Conservation (phyloP, 805 yeast genomes). For the Cyberlindnera maritima region DNA sequence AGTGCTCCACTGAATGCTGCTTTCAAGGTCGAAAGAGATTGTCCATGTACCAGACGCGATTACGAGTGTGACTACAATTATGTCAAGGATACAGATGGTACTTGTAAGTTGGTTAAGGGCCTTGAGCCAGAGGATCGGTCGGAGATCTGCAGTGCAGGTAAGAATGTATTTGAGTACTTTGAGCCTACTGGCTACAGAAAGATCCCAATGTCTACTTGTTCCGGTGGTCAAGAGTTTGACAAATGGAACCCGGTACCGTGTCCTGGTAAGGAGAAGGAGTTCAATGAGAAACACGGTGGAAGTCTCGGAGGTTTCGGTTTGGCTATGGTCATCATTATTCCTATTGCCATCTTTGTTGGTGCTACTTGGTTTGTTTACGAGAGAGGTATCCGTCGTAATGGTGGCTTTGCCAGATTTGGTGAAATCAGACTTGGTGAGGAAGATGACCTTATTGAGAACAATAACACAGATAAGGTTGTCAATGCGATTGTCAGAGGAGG, state of each 20-base stretch:
- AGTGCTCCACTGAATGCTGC: constrained; percentile 54
- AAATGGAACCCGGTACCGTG: constrained; percentile 67
- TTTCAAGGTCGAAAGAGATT: constrained; percentile 55
- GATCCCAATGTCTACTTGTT: constrained; percentile 82
- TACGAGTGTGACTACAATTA: constrained; percentile 94
- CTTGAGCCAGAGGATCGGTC: constrained; percentile 60
- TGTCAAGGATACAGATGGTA: constrained; percentile 67
- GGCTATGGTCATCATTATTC: constrained; percentile 52
- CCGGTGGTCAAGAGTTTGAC: constrained; percentile 75
- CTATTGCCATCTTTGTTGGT: constrained; percentile 37
- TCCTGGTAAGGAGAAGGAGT: constrained; percentile 80
- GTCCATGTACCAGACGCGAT: constrained; percentile 83
- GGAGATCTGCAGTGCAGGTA: constrained; percentile 53
- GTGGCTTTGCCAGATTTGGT: constrained; percentile 62
- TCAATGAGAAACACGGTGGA: constrained; percentile 47
- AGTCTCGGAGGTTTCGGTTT: constrained; percentile 50
- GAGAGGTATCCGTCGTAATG: constrained; percentile 77
- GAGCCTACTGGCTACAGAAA: constrained; percentile 92
- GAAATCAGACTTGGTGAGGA: constrained; percentile 84
- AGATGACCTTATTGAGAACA: constrained; percentile 61
- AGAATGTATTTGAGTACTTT: constrained; percentile 63
- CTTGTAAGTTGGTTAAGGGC: constrained; percentile 80
- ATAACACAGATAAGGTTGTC: constrained; percentile 54
- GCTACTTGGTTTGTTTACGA: constrained; percentile 61
- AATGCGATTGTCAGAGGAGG: constrained; percentile 40